Base-by-base conservation (phyloP, 345 rosid species). In the Orychophragmus violaceus region DNA sequence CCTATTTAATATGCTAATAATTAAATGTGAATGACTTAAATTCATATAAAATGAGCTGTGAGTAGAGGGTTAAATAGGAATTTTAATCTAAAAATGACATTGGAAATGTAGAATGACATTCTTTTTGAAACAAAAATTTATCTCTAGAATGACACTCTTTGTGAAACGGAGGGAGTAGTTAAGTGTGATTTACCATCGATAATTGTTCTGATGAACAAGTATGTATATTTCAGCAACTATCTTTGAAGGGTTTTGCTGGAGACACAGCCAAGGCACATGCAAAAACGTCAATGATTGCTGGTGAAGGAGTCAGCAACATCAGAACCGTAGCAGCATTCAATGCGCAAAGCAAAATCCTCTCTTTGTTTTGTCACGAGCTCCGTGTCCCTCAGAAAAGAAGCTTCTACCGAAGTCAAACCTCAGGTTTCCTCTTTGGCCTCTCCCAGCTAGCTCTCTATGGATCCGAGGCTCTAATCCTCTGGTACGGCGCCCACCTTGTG, bases 181-280 rank as follows among this genome's bases (percentile, higher is more conserved):
- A 13, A 17, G 6, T 62, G 8, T 30, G 27, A 11, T 16, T 22
- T 16, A 5, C 19, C 33, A 21, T 22, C 8, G 19, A 18, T 10
- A 5, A 3, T 14, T 58, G 22, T 24, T 4, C 35, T 41, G 35
- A 50, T 19, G 50, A 22, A 76, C 67, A 30, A 59, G 77, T 74
- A 35, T 68, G 55, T 69, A 35, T 33, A 50, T 64, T 55, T 74
- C 87, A 94, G 99, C 96, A 90, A 94, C 89, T 94, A 17, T 87
- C 97, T 59, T 88, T 94, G 48, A 90, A 94, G 78, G 99, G 99
- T n/a, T 94, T 94, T 81, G 99, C 99, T 0, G 99, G 99, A 68
- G 99, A 94, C 71, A 94, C 99, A 2, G 99, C 99, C 41, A 88
- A 94, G 82, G 99, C 99, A 10, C 99, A 94, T 66, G 99, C 99